phyloP scores from a whole-genome alignment of 441 rosid genomes.

The Syzygium malaccense region DNA sequence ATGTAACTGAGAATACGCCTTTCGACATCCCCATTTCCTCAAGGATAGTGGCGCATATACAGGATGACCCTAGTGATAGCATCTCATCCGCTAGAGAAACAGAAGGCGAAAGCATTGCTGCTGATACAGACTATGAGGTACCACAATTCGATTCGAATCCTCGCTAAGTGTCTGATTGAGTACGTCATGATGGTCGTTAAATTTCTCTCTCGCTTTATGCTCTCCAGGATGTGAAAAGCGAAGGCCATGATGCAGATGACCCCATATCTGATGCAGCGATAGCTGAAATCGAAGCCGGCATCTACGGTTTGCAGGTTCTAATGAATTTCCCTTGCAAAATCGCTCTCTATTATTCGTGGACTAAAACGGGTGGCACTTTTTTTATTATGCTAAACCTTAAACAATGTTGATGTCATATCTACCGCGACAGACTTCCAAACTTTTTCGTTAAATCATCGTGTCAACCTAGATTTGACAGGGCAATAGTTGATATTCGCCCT shows the following conservation, averaged over 20 bases:
- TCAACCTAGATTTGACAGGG: neutral
- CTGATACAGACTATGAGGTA: slow-evolving; percentile 47
- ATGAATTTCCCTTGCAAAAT: neutral
- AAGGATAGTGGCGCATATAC: slow-evolving; percentile 34
- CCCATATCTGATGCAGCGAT: slow-evolving; percentile 42
- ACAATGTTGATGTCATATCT: neutral
- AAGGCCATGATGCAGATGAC: slow-evolving; percentile 28
- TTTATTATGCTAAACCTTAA: neutral
- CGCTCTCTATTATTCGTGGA: neutral
- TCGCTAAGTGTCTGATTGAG: neutral
- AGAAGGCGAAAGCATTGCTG: slow-evolving; percentile 23
- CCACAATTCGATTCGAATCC: neutral
- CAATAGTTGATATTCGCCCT: neutral
- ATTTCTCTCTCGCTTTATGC: slow-evolving; percentile 1
- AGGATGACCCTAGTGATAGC: slow-evolving; percentile 30
- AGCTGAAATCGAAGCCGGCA: slow-evolving; percentile 81
- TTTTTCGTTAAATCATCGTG: neutral
- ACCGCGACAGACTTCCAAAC: neutral
- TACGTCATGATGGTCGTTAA: neutral
- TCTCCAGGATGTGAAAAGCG: slow-evolving; percentile 35
- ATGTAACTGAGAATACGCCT: slow-evolving; percentile 46
- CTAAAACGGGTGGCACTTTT: neutral
- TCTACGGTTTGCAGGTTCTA: slow-evolving; percentile 78
- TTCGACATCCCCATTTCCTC: slow-evolving; percentile 31
- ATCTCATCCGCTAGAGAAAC: slow-evolving; percentile 22